Evolutionary conservation across 2,329 filamentous ascomycete genomes (phyloP).

Genomic region (Pyricularia sp.): DNA sequence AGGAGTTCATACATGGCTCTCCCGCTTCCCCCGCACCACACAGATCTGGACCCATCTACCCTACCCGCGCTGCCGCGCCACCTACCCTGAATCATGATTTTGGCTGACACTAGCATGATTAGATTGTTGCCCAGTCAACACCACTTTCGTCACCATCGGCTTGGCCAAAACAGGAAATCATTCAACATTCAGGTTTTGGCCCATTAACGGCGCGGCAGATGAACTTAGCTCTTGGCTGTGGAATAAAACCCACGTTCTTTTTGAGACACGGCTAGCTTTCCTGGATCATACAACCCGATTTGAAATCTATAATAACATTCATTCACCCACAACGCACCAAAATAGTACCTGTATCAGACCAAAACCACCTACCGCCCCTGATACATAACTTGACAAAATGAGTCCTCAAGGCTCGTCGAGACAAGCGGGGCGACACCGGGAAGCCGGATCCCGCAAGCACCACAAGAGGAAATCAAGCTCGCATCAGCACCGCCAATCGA

Average conservation of each 20-base stretch:
- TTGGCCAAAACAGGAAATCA: conserved; percentile 7
- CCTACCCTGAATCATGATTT: conserved; percentile 1
- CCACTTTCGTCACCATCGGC: background rate
- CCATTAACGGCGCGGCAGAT: background rate
- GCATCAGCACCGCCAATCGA: conserved; percentile 6
- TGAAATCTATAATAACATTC: background rate
- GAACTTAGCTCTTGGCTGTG: background rate
- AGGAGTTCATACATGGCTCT: background rate
- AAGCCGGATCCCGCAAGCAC: conserved; percentile 12
- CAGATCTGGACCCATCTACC: background rate
- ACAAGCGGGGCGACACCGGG: conserved; percentile 10
- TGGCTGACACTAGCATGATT: conserved; percentile 10
- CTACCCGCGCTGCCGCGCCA: background rate
- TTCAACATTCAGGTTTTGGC: background rate
- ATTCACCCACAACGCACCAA: background rate
- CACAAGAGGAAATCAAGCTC: conserved; percentile 12
- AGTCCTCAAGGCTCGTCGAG: conserved; percentile 7
- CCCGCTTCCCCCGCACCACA: background rate
- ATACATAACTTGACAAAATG: background rate
- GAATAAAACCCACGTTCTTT: background rate
- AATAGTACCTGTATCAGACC: background rate
- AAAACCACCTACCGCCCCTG: too few relatives aligned
- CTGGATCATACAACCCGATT: background rate
- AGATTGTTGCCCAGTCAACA: conserved; percentile 34
- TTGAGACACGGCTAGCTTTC: background rate